Evolutionary conservation across 768 basidiomycete genomes (phyloP).

Genomic region (Leccinellum albellum): DNA sequence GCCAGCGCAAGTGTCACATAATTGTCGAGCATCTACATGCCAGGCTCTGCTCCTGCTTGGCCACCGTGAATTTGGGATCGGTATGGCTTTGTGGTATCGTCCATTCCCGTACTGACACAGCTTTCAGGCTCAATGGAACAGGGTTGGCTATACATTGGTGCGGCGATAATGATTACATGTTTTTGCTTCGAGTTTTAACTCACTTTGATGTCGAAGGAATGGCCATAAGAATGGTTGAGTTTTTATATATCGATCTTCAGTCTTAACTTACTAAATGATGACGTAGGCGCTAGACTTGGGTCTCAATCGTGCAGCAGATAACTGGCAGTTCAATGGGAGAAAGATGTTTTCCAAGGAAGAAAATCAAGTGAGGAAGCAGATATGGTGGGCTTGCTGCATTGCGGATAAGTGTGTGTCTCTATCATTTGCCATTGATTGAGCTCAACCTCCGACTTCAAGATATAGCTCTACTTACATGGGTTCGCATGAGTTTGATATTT

Average conservation of each 20-base stretch:
- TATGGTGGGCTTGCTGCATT: slow-evolving; percentile 76
- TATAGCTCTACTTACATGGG: slow-evolving; percentile 76
- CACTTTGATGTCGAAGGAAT: slow-evolving; percentile 41
- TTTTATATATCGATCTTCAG: background rate
- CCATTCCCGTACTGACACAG: slow-evolving; percentile 9
- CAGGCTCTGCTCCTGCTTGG: slow-evolving; percentile 79
- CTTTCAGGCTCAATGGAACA: slow-evolving; percentile 63
- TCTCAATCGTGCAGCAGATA: slow-evolving; percentile 72
- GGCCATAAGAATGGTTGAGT: slow-evolving; percentile 68
- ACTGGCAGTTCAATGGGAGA: slow-evolving; percentile 63
- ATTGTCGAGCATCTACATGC: slow-evolving; percentile 68
- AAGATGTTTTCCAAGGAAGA: slow-evolving; percentile 63
- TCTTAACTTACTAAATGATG: slow-evolving; percentile 2
- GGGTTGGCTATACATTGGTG: slow-evolving; percentile 81
- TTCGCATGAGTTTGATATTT: slow-evolving; percentile 19
- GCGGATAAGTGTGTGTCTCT: slow-evolving; percentile 57
- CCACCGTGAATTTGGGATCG: slow-evolving; percentile 83
- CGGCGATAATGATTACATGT: slow-evolving; percentile 4
- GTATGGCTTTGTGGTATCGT: slow-evolving; percentile 32
- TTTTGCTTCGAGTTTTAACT: background rate
- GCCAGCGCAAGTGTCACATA: slow-evolving; percentile 60
- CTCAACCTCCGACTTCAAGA: slow-evolving; percentile 32
- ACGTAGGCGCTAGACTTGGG: slow-evolving; percentile 74
- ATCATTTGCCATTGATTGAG: background rate
- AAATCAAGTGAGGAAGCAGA: slow-evolving; percentile 66